Evolutionary conservation across 805 yeast species (phyloP).

Genomic region (Pichia phayaonensis): DNA sequence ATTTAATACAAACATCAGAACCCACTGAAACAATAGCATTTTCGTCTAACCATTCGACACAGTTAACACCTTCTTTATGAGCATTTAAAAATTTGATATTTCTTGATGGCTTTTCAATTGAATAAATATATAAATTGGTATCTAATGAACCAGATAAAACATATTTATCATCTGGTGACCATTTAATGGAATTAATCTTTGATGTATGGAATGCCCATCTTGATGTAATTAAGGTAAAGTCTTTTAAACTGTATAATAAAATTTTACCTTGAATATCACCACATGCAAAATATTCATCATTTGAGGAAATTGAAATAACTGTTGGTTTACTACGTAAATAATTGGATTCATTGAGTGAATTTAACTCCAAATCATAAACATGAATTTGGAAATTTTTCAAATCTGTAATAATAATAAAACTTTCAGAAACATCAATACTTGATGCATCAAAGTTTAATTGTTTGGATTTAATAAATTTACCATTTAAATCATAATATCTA

Average conservation of each 20-base stretch:
- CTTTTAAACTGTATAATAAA: slow-evolving; percentile 52
- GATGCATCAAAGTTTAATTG: slow-evolving; percentile 35
- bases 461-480: slow-evolving; percentile 23
- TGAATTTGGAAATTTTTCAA: slow-evolving; percentile 32
- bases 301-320: slow-evolving; percentile 60
- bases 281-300: slow-evolving; percentile 62
- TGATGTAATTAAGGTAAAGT: slow-evolving; percentile 57
- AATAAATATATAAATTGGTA: slow-evolving; percentile 70
- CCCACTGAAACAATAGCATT: slow-evolving; percentile 62
- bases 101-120: slow-evolving; percentile 70
- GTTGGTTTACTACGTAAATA: slow-evolving; percentile 57
- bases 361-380: slow-evolving; percentile 27
- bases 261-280: slow-evolving; percentile 89
- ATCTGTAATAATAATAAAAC: slow-evolving; percentile 43
- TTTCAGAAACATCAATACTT: slow-evolving; percentile 37
- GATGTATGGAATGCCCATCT: slow-evolving; percentile 97
- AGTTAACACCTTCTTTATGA: slow-evolving; percentile 81
- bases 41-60: slow-evolving; percentile 57
- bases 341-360: slow-evolving; percentile 24
- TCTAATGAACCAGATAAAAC: slow-evolving; percentile 80
- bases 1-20: slow-evolving; percentile 69
- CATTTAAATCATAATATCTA: slow-evolving; percentile 26
- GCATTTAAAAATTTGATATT: slow-evolving; percentile 69
- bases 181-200: slow-evolving; percentile 63
- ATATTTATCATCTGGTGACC: slow-evolving; percentile 70